phyloP scores from a whole-genome alignment of 257 asterid genomes.

The Nicotiana undulata region DNA sequence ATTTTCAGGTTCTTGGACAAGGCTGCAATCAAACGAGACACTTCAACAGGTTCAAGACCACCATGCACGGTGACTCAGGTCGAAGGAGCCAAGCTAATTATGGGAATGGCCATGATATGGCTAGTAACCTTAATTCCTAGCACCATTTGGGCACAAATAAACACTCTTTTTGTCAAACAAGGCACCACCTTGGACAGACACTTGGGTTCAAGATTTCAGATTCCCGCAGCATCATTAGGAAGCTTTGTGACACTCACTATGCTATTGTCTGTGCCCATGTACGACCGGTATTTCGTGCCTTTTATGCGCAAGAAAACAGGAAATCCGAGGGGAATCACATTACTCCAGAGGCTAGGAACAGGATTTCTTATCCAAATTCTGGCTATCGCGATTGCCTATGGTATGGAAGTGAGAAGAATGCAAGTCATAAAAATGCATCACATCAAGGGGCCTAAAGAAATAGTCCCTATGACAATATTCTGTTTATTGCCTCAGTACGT shows the following conservation, averaged over 20 bases:
- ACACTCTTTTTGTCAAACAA: conserved; percentile 82
- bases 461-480: conserved; percentile 68
- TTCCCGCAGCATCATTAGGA: conserved; percentile 81
- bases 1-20: conserved; percentile 64
- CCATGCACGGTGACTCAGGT: conserved; percentile 78
- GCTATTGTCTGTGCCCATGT: conserved; percentile 61
- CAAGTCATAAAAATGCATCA: conserved; percentile 21
- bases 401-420: conserved; percentile 40
- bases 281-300: conserved; percentile 71
- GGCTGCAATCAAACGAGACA: conserved; percentile 59
- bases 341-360: conserved; percentile 57
- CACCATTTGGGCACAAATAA: conserved; percentile 85
- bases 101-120: conserved; percentile 83
- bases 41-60: conserved; percentile 8
- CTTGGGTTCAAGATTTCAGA: conserved; percentile 41
- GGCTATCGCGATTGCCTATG: conserved; percentile 51
- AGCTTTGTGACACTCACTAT: conserved; percentile 73
- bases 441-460: conserved; percentile 21
- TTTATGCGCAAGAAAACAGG: conserved; percentile 47
- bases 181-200: conserved; percentile 74
- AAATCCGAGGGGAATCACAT: conserved; percentile 67
- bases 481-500: conserved; percentile 62
- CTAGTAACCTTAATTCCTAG: conserved; percentile 63
- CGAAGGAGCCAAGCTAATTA: conserved; percentile 59
- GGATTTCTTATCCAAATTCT: conserved; percentile 57